Conservation (phyloP, 257 asterid species). For the Ajuga chamaepitys region DNA sequence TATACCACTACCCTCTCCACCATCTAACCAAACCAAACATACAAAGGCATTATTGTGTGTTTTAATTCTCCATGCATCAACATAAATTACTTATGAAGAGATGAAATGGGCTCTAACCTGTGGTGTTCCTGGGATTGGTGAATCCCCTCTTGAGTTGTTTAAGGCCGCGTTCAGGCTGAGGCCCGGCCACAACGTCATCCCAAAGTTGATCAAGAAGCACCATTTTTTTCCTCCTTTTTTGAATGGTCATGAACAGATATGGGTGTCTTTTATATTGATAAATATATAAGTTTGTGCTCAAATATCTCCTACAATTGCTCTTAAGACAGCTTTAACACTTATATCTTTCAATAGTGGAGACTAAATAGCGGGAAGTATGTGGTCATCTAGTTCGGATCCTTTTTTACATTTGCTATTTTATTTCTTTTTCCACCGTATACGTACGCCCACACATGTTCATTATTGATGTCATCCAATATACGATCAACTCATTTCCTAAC, state of each 20-base stretch:
- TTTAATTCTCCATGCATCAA: background rate
- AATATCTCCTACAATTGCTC: slow-evolving; percentile 24
- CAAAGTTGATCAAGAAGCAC: slow-evolving; percentile 80
- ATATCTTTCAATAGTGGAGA: background rate
- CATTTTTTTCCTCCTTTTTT: slow-evolving; percentile 21
- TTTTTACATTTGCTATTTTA: no score
- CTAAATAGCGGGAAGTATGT: background rate
- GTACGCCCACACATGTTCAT: no score
- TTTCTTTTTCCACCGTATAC: no score
- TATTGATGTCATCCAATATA: no score
- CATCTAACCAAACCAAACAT: slow-evolving; percentile 23
- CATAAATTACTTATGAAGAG: background rate
- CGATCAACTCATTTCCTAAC: no score
- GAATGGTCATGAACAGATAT: background rate
- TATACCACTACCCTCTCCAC: slow-evolving; percentile 34
- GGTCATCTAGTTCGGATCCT: no score
- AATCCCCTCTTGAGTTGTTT: slow-evolving; percentile 60
- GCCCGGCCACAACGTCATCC: slow-evolving; percentile 94
- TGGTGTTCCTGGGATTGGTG: slow-evolving; percentile 31
- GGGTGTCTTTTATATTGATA: background rate
- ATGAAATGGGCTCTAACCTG: background rate
- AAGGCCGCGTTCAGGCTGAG: slow-evolving; percentile 80
- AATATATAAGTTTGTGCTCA: slow-evolving; percentile 25
- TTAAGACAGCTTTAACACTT: background rate
- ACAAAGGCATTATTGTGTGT: background rate